A percentile compares a stretch with the other conserved stretches of the same genome.
These are phyloP conservation scores for Cyberlindnera samutprakarnensis DNA, from an alignment of 805 yeast species.

Conservation along the genomic window DNA sequence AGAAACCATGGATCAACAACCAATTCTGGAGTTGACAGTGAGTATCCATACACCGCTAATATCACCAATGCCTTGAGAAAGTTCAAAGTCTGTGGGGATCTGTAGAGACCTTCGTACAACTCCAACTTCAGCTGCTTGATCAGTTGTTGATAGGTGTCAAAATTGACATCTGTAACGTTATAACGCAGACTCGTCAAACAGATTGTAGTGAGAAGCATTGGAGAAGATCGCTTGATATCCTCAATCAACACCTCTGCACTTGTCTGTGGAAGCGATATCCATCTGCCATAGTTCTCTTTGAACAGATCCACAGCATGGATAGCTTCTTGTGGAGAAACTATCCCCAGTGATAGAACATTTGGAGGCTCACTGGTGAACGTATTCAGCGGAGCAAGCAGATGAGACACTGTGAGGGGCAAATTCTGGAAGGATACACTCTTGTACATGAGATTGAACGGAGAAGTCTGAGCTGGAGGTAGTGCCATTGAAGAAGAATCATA, in stretches of 20 bases:
- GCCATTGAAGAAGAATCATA: slow-evolving; percentile 6
- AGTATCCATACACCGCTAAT: slow-evolving; percentile 55
- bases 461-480: slow-evolving; percentile 23
- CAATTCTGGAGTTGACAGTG: slow-evolving; percentile 45
- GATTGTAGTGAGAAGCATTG: slow-evolving; percentile 59
- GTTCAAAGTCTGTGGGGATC: slow-evolving; percentile 44
- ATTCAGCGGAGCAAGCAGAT: slow-evolving; percentile 9
- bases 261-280: slow-evolving; percentile 64
- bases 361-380: slow-evolving; percentile 16
- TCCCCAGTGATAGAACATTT: slow-evolving; percentile 45
- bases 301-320: slow-evolving; percentile 46
- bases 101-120: slow-evolving; percentile 27
- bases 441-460: slow-evolving; percentile 20
- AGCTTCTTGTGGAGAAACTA: slow-evolving; percentile 42
- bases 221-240: slow-evolving; percentile 40
- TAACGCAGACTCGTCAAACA: slow-evolving; percentile 58
- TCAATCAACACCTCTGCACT: slow-evolving; percentile 42
- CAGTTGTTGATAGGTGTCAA: slow-evolving; percentile 25
- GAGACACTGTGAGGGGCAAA: slow-evolving; percentile 12
- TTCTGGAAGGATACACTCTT: slow-evolving; percentile 11
- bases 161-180: slow-evolving; percentile 15
- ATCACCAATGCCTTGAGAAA: slow-evolving; percentile 63
- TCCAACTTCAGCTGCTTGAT: slow-evolving; percentile 30
- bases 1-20: slow-evolving; percentile 65
- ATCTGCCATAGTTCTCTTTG: slow-evolving; percentile 61